Evolutionary conservation across 75 land plant species (phyloP), one percentile per base, ranked within the genome.

Genomic region (Pinus taeda): DNA sequence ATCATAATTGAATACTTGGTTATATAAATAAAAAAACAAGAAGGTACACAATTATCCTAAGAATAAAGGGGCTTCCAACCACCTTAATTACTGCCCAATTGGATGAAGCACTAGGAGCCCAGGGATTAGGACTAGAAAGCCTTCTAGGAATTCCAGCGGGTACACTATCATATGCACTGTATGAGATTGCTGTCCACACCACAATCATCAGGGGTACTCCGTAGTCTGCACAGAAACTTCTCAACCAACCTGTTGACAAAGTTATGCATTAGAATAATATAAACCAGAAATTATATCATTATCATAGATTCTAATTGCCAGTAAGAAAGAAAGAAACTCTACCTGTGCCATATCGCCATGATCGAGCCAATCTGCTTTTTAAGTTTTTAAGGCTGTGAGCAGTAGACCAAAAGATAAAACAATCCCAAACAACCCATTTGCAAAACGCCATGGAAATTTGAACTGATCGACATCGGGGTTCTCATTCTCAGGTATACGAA

Each of bases 131-230:
- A 71, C 93, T 93, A 65, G 76, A 81, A 60, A 90, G 90, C n/a
- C 97, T 88, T 30, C 95, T 71, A 21, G 95, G 98, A 65, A 92
- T 86, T 15, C 93, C 92, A 76, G 69, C 71, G 17, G 98, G 92
- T 20, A 86, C 84, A 82, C 75, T 60, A 57, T 79, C 77, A n/a
- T 76, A 56, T 15, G 95, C 90, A 67, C 83, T 83, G 55, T 90
- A 93, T 20, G 99, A 96, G 36, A 96, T 79, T 1, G 81, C 94
- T 21, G 95, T 96, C 99, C 99, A 96, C 3, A 93, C 85, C 64
- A 96, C 80, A 74, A 96, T 93, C 99, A 96, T 89, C 45, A 93
- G 64, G 37, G 99, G 99, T 13, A 96, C 99, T 55, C 99, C 97
- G 83, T 93, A 96, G 62, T 93, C 97, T 57, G 99, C 96, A 80